Evolutionary conservation across 768 basidiomycete species (phyloP).

Genomic region (Boletellus ananas): DNA sequence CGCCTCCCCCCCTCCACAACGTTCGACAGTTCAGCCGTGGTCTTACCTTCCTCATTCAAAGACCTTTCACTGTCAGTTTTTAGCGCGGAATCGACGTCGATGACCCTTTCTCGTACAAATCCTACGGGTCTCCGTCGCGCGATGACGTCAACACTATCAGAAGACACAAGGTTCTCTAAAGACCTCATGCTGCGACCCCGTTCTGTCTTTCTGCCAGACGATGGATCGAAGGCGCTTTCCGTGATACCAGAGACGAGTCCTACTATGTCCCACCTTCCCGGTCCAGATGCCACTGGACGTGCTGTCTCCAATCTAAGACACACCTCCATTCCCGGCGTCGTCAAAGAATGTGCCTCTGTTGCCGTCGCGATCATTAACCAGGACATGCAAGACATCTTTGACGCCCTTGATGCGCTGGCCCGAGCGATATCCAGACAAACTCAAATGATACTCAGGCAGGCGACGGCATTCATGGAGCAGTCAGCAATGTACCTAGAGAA

Average conservation of each 20-base stretch:
- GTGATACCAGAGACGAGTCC: slow-evolving; percentile 21
- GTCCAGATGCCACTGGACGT: slow-evolving; percentile 13
- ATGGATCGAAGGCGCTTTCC: slow-evolving; percentile 29
- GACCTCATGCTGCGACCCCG: slow-evolving; percentile 37
- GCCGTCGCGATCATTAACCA: slow-evolving; percentile 42
- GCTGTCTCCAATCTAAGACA: slow-evolving; percentile 28
- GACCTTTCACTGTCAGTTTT: slow-evolving; percentile 53
- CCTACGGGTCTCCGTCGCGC: slow-evolving; percentile 22
- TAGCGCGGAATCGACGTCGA: slow-evolving; percentile 41
- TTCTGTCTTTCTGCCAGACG: slow-evolving; percentile 22
- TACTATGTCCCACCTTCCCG: slow-evolving; percentile 6
- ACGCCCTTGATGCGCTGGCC: slow-evolving; percentile 56
- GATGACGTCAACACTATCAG: slow-evolving; percentile 23
- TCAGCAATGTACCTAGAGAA: slow-evolving; percentile 38
- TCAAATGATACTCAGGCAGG: slow-evolving; percentile 26
- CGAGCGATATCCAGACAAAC: slow-evolving; percentile 47
- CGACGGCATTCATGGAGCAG: slow-evolving; percentile 41
- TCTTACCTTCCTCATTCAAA: slow-evolving; percentile 40
- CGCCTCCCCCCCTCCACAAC: slow-evolving; percentile 29
- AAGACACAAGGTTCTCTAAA: slow-evolving; percentile 27
- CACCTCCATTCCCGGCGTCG: slow-evolving; percentile 45
- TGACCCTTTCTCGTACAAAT: slow-evolving; percentile 21
- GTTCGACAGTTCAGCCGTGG: slow-evolving; percentile 26
- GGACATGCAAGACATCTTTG: slow-evolving; percentile 55
- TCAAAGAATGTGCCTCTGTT: slow-evolving; percentile 46